Evolutionary conservation across 148 eudicot genomes (phyloP), one percentile per base, ranked within the genome.

Genomic region (Bassia scoparia): DNA sequence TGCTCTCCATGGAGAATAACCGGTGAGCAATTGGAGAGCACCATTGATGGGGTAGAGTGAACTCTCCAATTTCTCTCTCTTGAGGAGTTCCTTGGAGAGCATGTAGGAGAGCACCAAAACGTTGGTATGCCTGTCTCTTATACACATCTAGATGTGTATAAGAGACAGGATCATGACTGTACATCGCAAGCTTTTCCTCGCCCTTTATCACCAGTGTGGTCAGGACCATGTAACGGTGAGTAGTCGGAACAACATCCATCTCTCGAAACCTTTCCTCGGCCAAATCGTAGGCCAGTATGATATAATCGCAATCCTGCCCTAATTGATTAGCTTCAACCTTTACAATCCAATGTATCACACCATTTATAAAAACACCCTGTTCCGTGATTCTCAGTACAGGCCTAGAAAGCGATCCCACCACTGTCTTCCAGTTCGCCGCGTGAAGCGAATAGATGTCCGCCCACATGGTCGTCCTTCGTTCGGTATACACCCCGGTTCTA

Each of bases 261-360:
- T 66, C 76, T 2, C 10, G 16, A n/a, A 78, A 78, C 21, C 11
- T 29, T 31, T 67, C 67, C 16, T 56, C 48, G 0, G 21, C 26
- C 21, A 78, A 61, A 46, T 78, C 37, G 29, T 71, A 78, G 6
- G 68, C 72, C 76, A 78, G 56, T 46, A 78, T 72, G 6, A 67
- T 24, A 27, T 58, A 65, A 0, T 48, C 53, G 16, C 46, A 41
- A 41, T 46, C 12, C 2, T 27, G 12, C 6, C 10, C 0, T 26
- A 2, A 0, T n/a, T 63, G 54, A 54, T 26, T 55, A 23, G 16
- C 2, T 0, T 4, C 4, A 21, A 56, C 17, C 63, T 21, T 68
- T 7, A 46, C 6, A 70, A 72, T 33, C 80, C 80, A 78, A 67
- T 72, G 72, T 18, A 72, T 2, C 9, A 69, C 44, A 2, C 70